A percentile compares a stretch with the other conserved stretches of the same genome.
These are phyloP conservation scores for Podaxis pistillaris DNA, from an alignment of 768 basidiomycete genomes.

Conservation along the genomic window DNA sequence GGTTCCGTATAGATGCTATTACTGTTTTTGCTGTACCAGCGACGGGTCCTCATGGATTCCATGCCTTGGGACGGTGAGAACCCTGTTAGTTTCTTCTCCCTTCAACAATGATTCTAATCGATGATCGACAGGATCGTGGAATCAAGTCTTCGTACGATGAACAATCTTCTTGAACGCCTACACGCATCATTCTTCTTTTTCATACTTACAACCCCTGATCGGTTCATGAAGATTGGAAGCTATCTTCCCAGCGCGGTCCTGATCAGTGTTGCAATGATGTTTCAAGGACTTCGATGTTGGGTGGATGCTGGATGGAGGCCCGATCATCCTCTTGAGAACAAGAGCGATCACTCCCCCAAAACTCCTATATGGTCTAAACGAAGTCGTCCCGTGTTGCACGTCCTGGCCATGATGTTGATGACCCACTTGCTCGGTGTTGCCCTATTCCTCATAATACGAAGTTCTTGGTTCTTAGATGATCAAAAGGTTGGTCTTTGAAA, in stretches of 20 bases:
- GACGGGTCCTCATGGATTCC: constrained; percentile 91
- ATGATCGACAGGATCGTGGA: constrained; percentile 64
- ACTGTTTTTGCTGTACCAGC: constrained; percentile 89
- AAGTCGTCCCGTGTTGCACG: constrained; percentile 52
- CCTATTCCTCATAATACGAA: constrained; percentile 49
- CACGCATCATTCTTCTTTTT: constrained; percentile 99
- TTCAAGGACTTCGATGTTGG: constrained; percentile 78
- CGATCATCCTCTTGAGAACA: constrained; percentile 19
- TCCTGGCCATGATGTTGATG: constrained; percentile 47
- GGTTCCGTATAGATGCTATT: constrained; percentile 92
- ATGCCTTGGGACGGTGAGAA: constrained; percentile 82
- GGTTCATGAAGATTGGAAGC: constrained; percentile 86
- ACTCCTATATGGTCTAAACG: constrained; percentile 41
- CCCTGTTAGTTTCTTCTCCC: neutral
- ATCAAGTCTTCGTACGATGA: constrained; percentile 84
- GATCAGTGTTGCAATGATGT: constrained; percentile 81
- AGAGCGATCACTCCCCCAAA: constrained; percentile 15
- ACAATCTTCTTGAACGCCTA: constrained; percentile 92
- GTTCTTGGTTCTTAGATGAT: constrained; percentile 40
- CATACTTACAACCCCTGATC: constrained; percentile 57
- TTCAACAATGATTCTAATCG: neutral
- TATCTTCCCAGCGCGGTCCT: constrained; percentile 89
- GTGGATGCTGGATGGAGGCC: constrained; percentile 58
- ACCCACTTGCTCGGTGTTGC: constrained; percentile 57
- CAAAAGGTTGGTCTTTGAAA: constrained; percentile 31